phyloP scores from a whole-genome alignment of 1,284 basidiomycete genomes.

The Gomphus bonarii region DNA sequence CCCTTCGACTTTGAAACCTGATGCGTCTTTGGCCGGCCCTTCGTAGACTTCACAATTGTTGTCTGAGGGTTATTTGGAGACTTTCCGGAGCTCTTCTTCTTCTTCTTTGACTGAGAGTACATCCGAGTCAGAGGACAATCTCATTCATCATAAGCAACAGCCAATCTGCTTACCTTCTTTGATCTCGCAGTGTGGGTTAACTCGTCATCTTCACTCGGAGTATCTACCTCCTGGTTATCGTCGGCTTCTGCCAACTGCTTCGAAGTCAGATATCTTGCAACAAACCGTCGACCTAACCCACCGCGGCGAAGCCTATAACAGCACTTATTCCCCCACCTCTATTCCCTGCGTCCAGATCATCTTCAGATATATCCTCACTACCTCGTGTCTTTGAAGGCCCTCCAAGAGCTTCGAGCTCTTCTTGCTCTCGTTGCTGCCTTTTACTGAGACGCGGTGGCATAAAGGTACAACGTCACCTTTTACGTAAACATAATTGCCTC shows the following conservation, averaged over 20 bases:
- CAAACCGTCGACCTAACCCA: background rate
- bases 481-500: background rate
- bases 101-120: conserved; percentile 15
- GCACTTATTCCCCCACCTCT: conserved; percentile 14
- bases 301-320: conserved; percentile 13
- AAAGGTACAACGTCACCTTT: background rate
- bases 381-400: conserved; percentile 15
- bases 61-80: conserved; percentile 3
- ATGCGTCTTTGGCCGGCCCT: conserved; percentile 14
- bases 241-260: conserved; percentile 18
- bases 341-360: background rate
- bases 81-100: conserved; percentile 12
- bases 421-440: conserved; percentile 74
- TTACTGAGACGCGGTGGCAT: conserved; percentile 76
- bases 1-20: conserved; percentile 3
- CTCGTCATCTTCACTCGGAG: conserved; percentile 21
- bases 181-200: conserved; percentile 11
- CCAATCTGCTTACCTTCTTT: conserved; percentile 25
- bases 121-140: background rate
- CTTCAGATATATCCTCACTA: conserved; percentile 11
- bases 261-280: background rate
- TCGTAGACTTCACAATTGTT: conserved; percentile 17
- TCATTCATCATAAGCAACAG: background rate
- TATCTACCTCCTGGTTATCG: conserved; percentile 20
- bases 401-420: conserved; percentile 57